phyloP scores from a whole-genome alignment of 495 filamentous ascomycete species.

The Daldinia decipiens region DNA sequence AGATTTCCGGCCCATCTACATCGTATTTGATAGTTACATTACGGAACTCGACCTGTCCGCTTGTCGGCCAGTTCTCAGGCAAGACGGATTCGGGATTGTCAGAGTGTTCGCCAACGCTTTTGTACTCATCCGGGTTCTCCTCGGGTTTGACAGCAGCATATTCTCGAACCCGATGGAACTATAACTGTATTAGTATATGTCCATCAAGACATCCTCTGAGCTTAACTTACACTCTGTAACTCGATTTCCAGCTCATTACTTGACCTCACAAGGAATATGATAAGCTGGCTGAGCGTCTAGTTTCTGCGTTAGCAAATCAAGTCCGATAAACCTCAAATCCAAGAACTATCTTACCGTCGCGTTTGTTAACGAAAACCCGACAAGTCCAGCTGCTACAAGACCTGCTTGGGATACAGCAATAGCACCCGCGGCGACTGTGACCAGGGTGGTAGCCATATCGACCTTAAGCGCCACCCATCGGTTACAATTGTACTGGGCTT shows the following conservation, averaged over 20 bases:
- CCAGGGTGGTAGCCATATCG: constrained; percentile 59
- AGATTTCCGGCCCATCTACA: constrained; percentile 57
- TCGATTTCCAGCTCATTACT: constrained; percentile 63
- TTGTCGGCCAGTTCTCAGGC: constrained; percentile 59
- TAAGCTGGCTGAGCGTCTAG: constrained; percentile 56
- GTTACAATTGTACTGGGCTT: constrained; percentile 61
- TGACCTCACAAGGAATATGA: constrained; percentile 56
- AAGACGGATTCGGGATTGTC: constrained; percentile 43
- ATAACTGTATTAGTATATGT: constrained; percentile 3
- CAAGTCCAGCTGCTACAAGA: constrained; percentile 55
- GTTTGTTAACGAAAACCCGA: constrained; percentile 62
- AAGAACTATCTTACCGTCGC: constrained; percentile 49
- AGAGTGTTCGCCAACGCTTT: constrained; percentile 34
- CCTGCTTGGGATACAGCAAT: constrained; percentile 58
- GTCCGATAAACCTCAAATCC: neutral
- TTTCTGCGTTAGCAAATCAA: constrained; percentile 13
- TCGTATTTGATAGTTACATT: constrained; percentile 63
- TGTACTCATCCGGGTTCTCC: constrained; percentile 50
- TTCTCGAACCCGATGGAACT: constrained; percentile 61
- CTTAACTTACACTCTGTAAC: constrained; percentile 54
- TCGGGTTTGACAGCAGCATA: constrained; percentile 59
- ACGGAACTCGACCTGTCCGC: constrained; percentile 60
- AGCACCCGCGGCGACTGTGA: constrained; percentile 56
- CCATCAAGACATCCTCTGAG: neutral
- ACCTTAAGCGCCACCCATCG: constrained; percentile 62